Evolutionary conservation across 2,329 filamentous ascomycete genomes (phyloP).

Genomic region (Cladosporium sp.): DNA sequence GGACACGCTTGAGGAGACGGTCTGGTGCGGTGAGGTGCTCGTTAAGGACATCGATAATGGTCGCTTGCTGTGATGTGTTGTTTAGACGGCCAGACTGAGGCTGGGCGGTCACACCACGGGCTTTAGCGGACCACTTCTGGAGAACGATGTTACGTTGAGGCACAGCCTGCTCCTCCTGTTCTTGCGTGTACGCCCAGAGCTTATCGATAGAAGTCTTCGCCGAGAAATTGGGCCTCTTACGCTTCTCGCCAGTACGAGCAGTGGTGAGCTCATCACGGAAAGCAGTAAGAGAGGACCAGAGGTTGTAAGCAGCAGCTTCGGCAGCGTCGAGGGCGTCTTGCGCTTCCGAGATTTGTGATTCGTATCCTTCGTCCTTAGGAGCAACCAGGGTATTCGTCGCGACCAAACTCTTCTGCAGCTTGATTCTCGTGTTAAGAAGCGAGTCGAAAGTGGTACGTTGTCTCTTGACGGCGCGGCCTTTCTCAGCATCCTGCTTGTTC

Average conservation of each 20-base stretch:
- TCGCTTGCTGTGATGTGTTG: conserved; percentile 55
- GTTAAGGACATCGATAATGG: conserved; percentile 63
- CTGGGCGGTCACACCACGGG: conserved; percentile 57
- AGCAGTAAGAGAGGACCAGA: conserved; percentile 76
- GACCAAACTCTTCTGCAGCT: conserved; percentile 84
- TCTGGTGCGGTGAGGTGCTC: conserved; percentile 63
- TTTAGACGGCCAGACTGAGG: conserved; percentile 58
- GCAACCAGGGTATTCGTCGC: conserved; percentile 68
- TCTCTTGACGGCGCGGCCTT: conserved; percentile 78
- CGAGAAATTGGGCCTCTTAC: conserved; percentile 49
- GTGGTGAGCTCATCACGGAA: conserved; percentile 60
- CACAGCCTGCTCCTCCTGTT: conserved; percentile 57
- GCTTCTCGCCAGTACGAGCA: conserved; percentile 55
- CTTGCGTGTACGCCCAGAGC: conserved; percentile 69
- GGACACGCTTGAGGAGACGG: conserved; percentile 65
- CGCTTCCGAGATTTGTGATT: conserved; percentile 23
- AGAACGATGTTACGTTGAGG: conserved; percentile 66
- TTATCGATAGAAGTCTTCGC: conserved; percentile 56
- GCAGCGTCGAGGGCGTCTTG: conserved; percentile 62
- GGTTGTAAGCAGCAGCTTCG: conserved; percentile 76
- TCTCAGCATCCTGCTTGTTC: conserved; percentile 72
- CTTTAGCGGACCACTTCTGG: conserved; percentile 86
- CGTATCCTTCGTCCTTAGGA: conserved; percentile 12
- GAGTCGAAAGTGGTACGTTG: conserved; percentile 85
- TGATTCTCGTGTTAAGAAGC: conserved; percentile 83